Conservation (phyloP, 495 filamentous ascomycete species). For the Xylona heveae region DNA sequence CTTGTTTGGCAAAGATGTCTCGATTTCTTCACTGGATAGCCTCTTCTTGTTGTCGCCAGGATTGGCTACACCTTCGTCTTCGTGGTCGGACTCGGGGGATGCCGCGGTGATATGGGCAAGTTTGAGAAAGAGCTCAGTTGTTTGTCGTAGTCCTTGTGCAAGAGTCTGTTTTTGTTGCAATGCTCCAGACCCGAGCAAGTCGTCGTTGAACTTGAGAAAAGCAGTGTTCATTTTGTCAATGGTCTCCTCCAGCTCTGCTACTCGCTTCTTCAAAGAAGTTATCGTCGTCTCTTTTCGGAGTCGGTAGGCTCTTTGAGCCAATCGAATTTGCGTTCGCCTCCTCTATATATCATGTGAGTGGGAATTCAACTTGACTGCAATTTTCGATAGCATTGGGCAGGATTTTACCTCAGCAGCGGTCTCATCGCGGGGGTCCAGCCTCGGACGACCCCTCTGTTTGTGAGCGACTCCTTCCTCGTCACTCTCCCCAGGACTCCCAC, state of each 20-base stretch:
- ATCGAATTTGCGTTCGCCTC: conserved; percentile 66
- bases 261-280: conserved; percentile 43
- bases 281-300: conserved; percentile 69
- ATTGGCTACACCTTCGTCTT: conserved; percentile 13
- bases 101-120: conserved; percentile 23
- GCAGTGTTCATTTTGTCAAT: conserved; percentile 56
- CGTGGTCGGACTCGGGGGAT: conserved; percentile 14
- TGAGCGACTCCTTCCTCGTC: conserved; percentile 1
- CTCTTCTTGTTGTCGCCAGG: no score
- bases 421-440: conserved; percentile 4
- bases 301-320: conserved; percentile 70
- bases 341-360: conserved; percentile 33
- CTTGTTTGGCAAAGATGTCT: no score
- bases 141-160: conserved; percentile 19
- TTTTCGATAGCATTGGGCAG: background rate
- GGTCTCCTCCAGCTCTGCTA: conserved; percentile 37
- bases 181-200: conserved; percentile 25
- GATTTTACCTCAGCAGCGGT: conserved; percentile 4
- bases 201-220: conserved; percentile 50
- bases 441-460: conserved; percentile 5
- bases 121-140: conserved; percentile 24
- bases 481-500: background rate
- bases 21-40: no score
- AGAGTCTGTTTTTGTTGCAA: conserved; percentile 16
- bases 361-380: no score